Evolutionary conservation across 2,329 filamentous ascomycete species (phyloP).

Genomic region (Rhynchosporium graminicola): DNA sequence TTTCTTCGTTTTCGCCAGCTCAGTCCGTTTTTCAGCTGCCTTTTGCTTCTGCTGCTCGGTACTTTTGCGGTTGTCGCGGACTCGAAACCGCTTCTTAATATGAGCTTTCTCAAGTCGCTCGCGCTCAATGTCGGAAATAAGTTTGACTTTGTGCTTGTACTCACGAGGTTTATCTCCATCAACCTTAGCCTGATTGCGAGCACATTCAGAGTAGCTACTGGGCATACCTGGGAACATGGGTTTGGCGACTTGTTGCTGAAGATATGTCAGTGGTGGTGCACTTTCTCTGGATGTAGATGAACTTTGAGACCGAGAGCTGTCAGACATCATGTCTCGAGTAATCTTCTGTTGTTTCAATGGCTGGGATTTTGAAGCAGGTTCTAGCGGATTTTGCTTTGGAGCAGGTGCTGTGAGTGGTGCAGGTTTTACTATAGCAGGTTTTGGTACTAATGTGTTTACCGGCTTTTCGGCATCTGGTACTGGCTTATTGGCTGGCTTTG

Average conservation of each 20-base stretch:
- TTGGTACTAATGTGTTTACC: not conserved
- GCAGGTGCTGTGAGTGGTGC: not conserved
- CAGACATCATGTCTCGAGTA: not conserved
- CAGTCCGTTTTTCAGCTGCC: constrained; percentile 8
- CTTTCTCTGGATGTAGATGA: not conserved
- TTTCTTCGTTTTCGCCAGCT: constrained; percentile 21
- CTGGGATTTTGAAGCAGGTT: not conserved
- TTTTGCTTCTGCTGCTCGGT: constrained; percentile 18
- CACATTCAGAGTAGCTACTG: not conserved
- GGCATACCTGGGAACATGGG: constrained; percentile 5
- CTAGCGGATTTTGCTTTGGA: not conserved
- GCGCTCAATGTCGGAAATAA: constrained; percentile 14
- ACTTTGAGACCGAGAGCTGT: not conserved
- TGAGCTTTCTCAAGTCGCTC: constrained; percentile 5
- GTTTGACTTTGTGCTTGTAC: constrained; percentile 8
- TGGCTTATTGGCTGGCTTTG: not conserved
- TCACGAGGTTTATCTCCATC: not conserved
- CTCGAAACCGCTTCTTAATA: not conserved
- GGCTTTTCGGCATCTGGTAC: not conserved
- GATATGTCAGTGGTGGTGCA: not conserved
- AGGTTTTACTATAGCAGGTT: not conserved
- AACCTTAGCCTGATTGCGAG: not conserved
- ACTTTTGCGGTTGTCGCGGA: not conserved
- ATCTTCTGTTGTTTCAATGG: not conserved
- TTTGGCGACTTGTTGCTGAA: not conserved